phyloP scores from a whole-genome alignment of 805 yeast genomes.

The Candida oleophila region DNA sequence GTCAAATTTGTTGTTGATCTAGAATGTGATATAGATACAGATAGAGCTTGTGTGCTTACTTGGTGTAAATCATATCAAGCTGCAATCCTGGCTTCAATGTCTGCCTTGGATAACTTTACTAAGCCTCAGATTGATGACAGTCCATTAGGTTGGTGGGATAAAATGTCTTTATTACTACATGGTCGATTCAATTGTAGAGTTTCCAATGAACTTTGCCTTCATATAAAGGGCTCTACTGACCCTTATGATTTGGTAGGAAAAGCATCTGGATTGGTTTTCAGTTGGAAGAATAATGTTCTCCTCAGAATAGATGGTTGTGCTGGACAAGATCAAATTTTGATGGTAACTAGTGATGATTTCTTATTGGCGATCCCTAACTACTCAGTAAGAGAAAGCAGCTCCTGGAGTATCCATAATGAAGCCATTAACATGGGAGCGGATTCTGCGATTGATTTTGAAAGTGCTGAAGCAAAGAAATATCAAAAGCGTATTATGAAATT shows the following conservation, averaged over 20 bases:
- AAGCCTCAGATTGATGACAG: conserved; percentile 45
- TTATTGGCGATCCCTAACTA: conserved; percentile 57
- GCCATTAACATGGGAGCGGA: conserved; percentile 4
- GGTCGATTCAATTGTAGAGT: conserved; percentile 51
- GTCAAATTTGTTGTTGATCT: conserved; percentile 56
- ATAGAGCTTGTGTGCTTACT: conserved; percentile 49
- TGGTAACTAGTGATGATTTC: conserved; percentile 56
- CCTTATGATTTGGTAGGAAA: conserved; percentile 60
- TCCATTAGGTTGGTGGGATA: conserved; percentile 52
- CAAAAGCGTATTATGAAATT: conserved; percentile 54
- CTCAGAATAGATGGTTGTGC: conserved; percentile 49
- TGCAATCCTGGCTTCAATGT: conserved; percentile 50
- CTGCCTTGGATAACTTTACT: conserved; percentile 44
- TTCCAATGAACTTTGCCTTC: conserved; percentile 54
- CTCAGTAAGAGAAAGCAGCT: conserved; percentile 29
- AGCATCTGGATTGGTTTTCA: conserved; percentile 62
- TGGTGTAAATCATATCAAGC: conserved; percentile 69
- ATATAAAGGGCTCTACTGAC: conserved; percentile 58
- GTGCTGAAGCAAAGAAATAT: conserved; percentile 27
- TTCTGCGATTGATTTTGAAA: conserved; percentile 18
- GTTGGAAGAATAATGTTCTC: conserved; percentile 58
- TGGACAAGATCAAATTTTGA: conserved; percentile 48
- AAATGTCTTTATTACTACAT: conserved; percentile 53
- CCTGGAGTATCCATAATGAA: conserved; percentile 38
- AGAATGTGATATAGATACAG: conserved; percentile 43